Conservation (phyloP, 176 grass and related monocot species). For the Poa pratensis region DNA sequence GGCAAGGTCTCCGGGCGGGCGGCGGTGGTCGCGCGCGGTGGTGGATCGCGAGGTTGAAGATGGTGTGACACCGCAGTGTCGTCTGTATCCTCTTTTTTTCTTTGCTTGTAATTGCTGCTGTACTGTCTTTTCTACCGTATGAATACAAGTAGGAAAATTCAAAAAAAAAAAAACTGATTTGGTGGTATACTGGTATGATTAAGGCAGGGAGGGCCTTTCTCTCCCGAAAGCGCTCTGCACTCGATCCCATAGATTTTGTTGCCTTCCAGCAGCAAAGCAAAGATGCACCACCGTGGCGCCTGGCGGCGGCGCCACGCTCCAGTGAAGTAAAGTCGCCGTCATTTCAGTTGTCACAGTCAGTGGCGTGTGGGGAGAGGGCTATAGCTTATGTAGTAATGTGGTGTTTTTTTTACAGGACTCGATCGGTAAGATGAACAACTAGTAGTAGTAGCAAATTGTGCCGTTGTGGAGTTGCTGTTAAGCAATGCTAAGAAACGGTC, state of each 20-base stretch:
- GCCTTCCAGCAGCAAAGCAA: not conserved
- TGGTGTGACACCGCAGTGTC: too few species aligned
- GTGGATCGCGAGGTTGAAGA: too few species aligned
- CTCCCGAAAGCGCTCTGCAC: not conserved
- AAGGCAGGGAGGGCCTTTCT: not conserved
- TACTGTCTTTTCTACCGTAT: too few species aligned
- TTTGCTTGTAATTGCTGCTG: too few species aligned
- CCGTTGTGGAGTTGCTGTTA: slow-evolving; percentile 2
- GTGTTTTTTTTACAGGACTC: not conserved
- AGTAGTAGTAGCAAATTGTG: too few species aligned
- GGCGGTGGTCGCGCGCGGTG: too few species aligned
- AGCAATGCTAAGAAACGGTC: not conserved
- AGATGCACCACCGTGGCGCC: not conserved
- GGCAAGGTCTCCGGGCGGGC: too few species aligned
- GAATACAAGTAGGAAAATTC: too few species aligned
- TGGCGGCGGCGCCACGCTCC: not conserved
- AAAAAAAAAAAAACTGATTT: too few species aligned
- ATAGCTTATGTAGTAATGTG: too few species aligned
- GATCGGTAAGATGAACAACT: not conserved
- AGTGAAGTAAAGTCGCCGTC: not conserved
- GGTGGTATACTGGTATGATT: slow-evolving; percentile 15
- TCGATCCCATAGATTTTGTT: slow-evolving; percentile 21
- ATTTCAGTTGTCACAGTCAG: not conserved
- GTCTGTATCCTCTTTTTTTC: too few species aligned
- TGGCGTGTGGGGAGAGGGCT: not conserved